A percentile compares a stretch with the other conserved stretches of the same genome.
These are phyloP conservation scores for Vanrija sp. DNA, from an alignment of 1,284 basidiomycete species.

Conservation along the genomic window DNA sequence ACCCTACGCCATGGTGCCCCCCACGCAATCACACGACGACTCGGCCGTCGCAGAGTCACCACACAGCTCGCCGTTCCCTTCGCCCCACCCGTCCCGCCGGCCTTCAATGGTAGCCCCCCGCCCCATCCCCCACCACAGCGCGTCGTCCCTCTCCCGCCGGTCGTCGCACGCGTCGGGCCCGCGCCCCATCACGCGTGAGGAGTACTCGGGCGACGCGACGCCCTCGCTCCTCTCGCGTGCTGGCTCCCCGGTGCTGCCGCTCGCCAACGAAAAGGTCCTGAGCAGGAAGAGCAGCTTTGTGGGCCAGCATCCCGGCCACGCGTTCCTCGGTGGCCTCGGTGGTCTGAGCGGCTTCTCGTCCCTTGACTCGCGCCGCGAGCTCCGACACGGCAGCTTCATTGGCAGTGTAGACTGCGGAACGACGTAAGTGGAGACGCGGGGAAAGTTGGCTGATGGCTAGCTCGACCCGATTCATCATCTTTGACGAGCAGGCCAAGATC, in stretches of 20 bases:
- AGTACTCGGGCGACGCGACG: constrained; percentile 39
- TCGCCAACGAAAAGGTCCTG: constrained; percentile 35
- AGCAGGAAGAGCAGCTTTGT: constrained; percentile 23
- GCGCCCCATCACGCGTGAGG: constrained; percentile 33
- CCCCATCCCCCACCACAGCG: constrained; percentile 3
- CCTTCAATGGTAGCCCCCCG: constrained; percentile 20
- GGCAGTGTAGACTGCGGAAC: constrained; percentile 89
- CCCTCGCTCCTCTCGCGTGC: constrained; percentile 47
- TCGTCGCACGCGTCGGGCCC: constrained; percentile 36
- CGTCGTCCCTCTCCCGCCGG: constrained; percentile 26
- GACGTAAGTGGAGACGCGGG: constrained; percentile 60
- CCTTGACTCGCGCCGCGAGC: constrained; percentile 25
- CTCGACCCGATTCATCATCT: constrained; percentile 90
- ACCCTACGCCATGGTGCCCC: background rate
- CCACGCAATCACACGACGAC: background rate
- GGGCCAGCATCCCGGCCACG: constrained; percentile 9
- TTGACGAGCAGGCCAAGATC: constrained; percentile 84
- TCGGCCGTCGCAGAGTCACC: constrained; percentile 18
- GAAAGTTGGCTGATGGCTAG: constrained; percentile 36
- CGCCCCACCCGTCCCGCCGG: constrained; percentile 23
- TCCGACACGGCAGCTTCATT: constrained; percentile 61
- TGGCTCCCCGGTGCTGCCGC: constrained; percentile 44
- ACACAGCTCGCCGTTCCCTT: constrained; percentile 12
- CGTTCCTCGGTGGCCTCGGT: constrained; percentile 19
- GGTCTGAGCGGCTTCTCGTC: constrained; percentile 24